Base-by-base conservation (phyloP, 179 eudicot species). In the Beta lomatogona region DNA sequence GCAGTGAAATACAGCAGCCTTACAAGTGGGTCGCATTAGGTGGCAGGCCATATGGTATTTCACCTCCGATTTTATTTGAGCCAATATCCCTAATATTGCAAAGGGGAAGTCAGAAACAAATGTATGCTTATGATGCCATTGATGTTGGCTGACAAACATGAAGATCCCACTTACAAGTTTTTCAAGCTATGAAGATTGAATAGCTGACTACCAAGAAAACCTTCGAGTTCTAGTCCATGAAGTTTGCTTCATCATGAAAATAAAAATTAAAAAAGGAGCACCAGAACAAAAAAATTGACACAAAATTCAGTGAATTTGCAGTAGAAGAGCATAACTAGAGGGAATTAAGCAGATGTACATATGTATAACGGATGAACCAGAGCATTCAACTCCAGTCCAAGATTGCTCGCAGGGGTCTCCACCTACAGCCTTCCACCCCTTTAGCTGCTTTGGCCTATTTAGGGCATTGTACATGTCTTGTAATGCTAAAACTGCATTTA, bases 321-420 rank as follows among this genome's bases (percentile, higher is more conserved):
- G 31, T 74, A 3, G 9, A 58, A 46, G 18, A 25, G 19, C 19
- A 25, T 46, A 36, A 22, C 59, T 45, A 28, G 52, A 52, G 25
- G 50, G 44, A 53, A 71, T 10, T 22, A 80, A 28, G 66, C 44
- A 52, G 71, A 58, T 12, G 76, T 91, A 95, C 99, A 95, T 80
- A 84, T 84, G 83, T 75, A 94, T 89, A 70, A 93, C 88, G 10
- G 97, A 90, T 77, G 97, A 89, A 28, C 88, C 90, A 41, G 71
- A 83, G 82, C 99, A 95, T 21, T 88, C 82, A 81, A 95, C 80
- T 84, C 99, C 99, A 9, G 79, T 86, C 99, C 99, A 95, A 13
- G 91, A 82, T 73, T 95, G 95, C 70, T 63, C 90, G 65, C 99
- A 95, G 16, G 99, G 98, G 77, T 92, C 95, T 66, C 92, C 94